These are phyloP conservation scores for Pythium apleroticum DNA, from an alignment of 352 stramenopile species.

Conservation along the genomic window DNA sequence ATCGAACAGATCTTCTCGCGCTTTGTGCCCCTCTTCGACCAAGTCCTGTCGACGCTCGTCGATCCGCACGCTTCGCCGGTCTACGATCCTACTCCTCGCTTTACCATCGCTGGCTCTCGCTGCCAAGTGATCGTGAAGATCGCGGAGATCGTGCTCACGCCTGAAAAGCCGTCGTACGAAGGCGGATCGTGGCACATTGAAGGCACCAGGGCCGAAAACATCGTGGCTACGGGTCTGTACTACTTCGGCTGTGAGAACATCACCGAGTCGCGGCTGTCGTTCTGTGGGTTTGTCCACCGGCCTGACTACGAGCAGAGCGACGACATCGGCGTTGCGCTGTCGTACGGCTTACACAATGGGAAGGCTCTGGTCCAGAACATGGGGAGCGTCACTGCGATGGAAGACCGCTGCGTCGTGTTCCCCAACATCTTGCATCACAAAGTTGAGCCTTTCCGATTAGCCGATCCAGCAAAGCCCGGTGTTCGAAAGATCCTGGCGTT, in stretches of 20 bases:
- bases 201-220: constrained; percentile 30
- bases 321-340: constrained; percentile 7
- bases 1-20: constrained; percentile 27
- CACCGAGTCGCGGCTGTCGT: constrained; percentile 32
- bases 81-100: constrained; percentile 23
- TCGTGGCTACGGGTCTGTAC: constrained; percentile 37
- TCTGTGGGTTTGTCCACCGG: constrained; percentile 22
- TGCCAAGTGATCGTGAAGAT: constrained; percentile 42
- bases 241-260: constrained; percentile 43
- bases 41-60: constrained; percentile 16
- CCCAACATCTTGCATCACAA: constrained; percentile 34
- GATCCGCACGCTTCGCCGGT: neutral
- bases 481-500: constrained; percentile 39
- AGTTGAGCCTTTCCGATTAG: constrained; percentile 31
- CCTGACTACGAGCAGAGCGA: constrained; percentile 13
- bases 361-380: constrained; percentile 12
- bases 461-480: constrained; percentile 22
- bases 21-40: constrained; percentile 39
- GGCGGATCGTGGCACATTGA: constrained; percentile 36
- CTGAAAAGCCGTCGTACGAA: constrained; percentile 31
- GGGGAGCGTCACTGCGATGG: constrained; percentile 17
- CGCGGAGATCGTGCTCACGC: constrained; percentile 32
- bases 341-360: constrained; percentile 13
- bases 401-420: constrained; percentile 32
- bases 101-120: neutral